Percentiles rank a stretch among this genome's conserved stretches.
Conservation (phyloP, 495 filamentous ascomycete species). For the Clohesyomyces aquaticus region DNA sequence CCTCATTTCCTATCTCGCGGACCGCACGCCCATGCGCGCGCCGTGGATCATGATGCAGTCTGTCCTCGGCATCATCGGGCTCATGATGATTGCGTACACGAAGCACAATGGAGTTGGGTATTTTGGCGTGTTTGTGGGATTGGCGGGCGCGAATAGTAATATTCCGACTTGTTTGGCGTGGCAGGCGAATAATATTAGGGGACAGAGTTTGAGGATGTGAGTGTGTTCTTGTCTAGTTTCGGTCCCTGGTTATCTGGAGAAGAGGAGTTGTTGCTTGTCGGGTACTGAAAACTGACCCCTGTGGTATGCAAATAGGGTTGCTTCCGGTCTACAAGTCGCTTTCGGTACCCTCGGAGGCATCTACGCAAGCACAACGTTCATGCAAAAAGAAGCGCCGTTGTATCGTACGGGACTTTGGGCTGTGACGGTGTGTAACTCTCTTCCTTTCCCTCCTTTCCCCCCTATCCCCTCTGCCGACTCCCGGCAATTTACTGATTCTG, state of each 20-base stretch:
- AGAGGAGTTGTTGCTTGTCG: too few relatives aligned
- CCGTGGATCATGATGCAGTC: slow-evolving; percentile 61
- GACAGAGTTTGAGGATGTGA: slow-evolving; percentile 33
- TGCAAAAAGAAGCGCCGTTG: slow-evolving; percentile 12
- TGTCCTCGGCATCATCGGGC: slow-evolving; percentile 51
- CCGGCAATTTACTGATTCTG: too few relatives aligned
- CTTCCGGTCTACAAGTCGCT: slow-evolving; percentile 24
- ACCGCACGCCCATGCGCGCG: slow-evolving; percentile 61
- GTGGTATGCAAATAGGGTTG: slow-evolving; percentile 6
- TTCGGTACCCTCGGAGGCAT: slow-evolving; percentile 29
- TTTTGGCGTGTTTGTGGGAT: slow-evolving; percentile 66
- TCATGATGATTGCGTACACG: slow-evolving; percentile 58
- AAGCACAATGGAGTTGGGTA: slow-evolving; percentile 54
- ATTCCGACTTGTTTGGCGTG: slow-evolving; percentile 52
- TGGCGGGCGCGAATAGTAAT: slow-evolving; percentile 64
- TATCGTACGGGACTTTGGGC: slow-evolving; percentile 26
- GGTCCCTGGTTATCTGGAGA: too few relatives aligned
- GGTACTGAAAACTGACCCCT: too few relatives aligned
- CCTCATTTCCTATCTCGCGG: too few relatives aligned
- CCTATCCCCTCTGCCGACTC: too few relatives aligned
- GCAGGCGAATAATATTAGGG: slow-evolving; percentile 41
- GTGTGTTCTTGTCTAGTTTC: not conserved
- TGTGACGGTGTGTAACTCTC: slow-evolving; percentile 4
- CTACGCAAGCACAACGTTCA: slow-evolving; percentile 15
- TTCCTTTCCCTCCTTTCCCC: too few relatives aligned